A percentile compares a stretch with the other conserved stretches of the same genome.
Conservation (phyloP, 1,284 basidiomycete species). For the Erythrobasidium hasegawianum region DNA sequence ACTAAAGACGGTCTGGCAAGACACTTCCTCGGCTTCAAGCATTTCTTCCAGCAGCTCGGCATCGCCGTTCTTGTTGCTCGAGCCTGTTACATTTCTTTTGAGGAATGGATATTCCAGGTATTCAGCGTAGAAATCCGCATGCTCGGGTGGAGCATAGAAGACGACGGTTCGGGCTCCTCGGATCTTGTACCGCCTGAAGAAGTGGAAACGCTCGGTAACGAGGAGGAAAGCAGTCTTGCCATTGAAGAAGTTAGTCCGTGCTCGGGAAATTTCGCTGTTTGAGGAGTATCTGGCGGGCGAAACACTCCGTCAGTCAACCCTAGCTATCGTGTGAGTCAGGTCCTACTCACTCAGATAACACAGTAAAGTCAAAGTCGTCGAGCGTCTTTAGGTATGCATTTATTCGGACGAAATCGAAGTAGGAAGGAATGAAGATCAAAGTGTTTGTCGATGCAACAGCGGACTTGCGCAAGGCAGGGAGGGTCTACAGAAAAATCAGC, state of each 20-base stretch:
- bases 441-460: conserved; percentile 87
- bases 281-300: conserved; percentile 70
- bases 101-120: conserved; percentile 81
- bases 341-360: conserved; percentile 77
- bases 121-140: conserved; percentile 87
- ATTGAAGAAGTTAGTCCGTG: conserved; percentile 85
- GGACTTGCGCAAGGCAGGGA: conserved; percentile 78
- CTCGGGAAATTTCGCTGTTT: conserved; percentile 87
- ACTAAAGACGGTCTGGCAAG: conserved; percentile 71
- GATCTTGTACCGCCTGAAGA: conserved; percentile 90
- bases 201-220: conserved; percentile 95
- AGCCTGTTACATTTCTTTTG: conserved; percentile 15
- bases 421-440: conserved; percentile 84
- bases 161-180: conserved; percentile 86
- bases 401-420: conserved; percentile 92
- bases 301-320: background rate
- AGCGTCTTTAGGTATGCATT: conserved; percentile 76
- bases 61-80: conserved; percentile 49
- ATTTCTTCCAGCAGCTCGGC: conserved; percentile 50
- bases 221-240: conserved; percentile 82
- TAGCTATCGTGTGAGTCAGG: background rate
- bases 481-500: conserved; percentile 54
- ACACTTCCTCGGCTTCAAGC: conserved; percentile 67
- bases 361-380: conserved; percentile 65
- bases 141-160: conserved; percentile 87